phyloP scores from a whole-genome alignment of 2,329 filamentous ascomycete species.

The Neoascochyta sp. region DNA sequence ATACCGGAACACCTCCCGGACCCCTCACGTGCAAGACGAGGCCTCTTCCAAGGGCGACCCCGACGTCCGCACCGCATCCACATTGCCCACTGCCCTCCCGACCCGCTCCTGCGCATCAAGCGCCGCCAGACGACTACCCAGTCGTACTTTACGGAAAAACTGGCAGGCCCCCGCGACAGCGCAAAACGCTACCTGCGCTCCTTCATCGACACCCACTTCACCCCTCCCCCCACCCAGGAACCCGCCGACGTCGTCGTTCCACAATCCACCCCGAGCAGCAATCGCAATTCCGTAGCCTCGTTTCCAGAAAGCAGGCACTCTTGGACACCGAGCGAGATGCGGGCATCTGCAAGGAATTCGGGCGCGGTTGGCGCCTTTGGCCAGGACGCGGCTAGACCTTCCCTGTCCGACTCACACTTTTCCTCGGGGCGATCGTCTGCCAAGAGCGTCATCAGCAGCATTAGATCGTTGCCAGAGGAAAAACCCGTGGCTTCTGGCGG shows the following conservation, averaged over 20 bases:
- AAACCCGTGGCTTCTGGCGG: constrained; percentile 78
- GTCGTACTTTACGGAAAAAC: constrained; percentile 43
- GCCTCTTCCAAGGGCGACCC: constrained; percentile 49
- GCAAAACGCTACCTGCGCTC: constrained; percentile 50
- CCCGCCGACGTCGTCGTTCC: constrained; percentile 19
- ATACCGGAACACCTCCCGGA: constrained; percentile 36
- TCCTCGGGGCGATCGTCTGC: constrained; percentile 34
- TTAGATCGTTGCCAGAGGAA: constrained; percentile 42
- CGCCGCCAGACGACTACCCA: constrained; percentile 32
- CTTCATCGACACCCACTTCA: constrained; percentile 41
- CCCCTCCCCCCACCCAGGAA: constrained; percentile 16
- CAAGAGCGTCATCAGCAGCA: constrained; percentile 34
- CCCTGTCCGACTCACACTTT: constrained; percentile 40
- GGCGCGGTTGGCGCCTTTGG: constrained; percentile 13
- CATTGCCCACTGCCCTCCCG: constrained; percentile 50
- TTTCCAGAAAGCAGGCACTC: constrained; percentile 27
- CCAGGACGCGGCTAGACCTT: constrained; percentile 38
- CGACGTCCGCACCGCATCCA: constrained; percentile 56
- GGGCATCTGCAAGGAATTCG: constrained; percentile 40
- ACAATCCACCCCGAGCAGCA: constrained; percentile 30
- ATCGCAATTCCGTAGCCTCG: constrained; percentile 23
- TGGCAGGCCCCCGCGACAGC: constrained; percentile 50
- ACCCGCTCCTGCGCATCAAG: constrained; percentile 30
- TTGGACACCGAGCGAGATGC: constrained; percentile 35
- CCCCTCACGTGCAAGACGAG: constrained; percentile 20